Base-by-base conservation (phyloP, 352 stramenopile genomes). In the Phytophthora pisi region DNA sequence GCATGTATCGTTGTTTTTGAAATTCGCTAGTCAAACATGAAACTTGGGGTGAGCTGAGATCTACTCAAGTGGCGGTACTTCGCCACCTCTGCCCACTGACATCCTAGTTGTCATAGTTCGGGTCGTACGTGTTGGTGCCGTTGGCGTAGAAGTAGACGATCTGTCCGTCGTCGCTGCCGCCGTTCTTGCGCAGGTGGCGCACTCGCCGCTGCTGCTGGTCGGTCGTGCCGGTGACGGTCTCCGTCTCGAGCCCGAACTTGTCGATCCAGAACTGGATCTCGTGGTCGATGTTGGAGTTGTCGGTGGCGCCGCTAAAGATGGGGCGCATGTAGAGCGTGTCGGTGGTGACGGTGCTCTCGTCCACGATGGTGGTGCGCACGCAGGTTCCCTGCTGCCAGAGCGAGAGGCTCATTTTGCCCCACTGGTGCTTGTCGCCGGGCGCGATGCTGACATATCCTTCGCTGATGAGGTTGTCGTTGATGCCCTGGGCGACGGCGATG, bases 251-350 rank as follows among this genome's bases (percentile, higher is more conserved):
- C 5, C 72, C 74, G 34, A 68, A 77, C 61, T 78, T 85, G 56
- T 86, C 61, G 56, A 86, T 72, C 75, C 80, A 85, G 50, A 57
- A 78, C 64, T 85, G 73, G 57, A 86, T 84, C 34, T 80, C 54
- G 63, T 88, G 74, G 49, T 72, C 69, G 28, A 75, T 65, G 63
- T 81, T 81, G 9, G 67, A 81, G 38, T 75, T 75, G 63, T 76
- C 67, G 3, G 70, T 75, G 26, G 70, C 61, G n/a, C 77, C 75
- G 28, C 74, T 82, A 66, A 88, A 88, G 70, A 85, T 85, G 15
- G 74, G 77, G 42, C 75, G 74, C 77, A 82, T 83, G 73, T 84
- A 84, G 6, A 84, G 18, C 42, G 72, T 81, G 50, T 78, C 66
- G 3, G 68, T 78, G 1, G 60, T 73, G 24, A 88, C 74, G 2